Conservation (phyloP, 257 asterid genomes). For the Jacaranda copaia region DNA sequence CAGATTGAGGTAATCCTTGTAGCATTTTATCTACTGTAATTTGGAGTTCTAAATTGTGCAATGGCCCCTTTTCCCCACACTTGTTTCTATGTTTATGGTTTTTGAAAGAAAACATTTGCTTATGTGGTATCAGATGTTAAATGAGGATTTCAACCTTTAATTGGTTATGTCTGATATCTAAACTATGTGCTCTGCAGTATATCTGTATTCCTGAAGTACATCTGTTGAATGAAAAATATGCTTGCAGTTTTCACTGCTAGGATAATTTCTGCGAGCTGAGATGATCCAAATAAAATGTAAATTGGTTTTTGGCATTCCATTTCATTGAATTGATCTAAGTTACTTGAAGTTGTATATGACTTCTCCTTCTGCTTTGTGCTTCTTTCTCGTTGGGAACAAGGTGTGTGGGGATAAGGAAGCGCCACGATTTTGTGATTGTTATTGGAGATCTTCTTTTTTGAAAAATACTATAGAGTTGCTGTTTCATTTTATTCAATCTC, state of each 20-base stretch:
- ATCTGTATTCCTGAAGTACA: neutral
- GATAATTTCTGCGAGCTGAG: neutral
- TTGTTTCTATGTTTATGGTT: neutral
- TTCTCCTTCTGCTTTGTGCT: too few species aligned
- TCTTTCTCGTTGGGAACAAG: neutral
- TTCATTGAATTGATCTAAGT: neutral
- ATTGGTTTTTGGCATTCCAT: neutral
- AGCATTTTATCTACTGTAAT: slow-evolving; percentile 12
- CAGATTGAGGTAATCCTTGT: slow-evolving; percentile 70
- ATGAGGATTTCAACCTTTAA: slow-evolving; percentile 15
- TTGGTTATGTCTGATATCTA: neutral
- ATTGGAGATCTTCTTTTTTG: neutral
- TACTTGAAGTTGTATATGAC: neutral
- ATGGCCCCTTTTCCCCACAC: neutral
- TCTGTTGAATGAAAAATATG: neutral
- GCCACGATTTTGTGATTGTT: neutral
- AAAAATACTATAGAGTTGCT: neutral
- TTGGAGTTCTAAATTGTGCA: slow-evolving; percentile 14
- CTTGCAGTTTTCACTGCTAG: neutral
- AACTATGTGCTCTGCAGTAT: neutral
- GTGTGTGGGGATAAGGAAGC: too few species aligned
- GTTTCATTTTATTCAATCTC: neutral
- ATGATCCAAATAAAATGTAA: neutral
- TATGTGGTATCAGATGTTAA: slow-evolving; percentile 23
- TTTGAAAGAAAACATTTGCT: neutral